Percentiles rank a stretch among this genome's conserved stretches.
Evolutionary conservation across 2,329 filamentous ascomycete species (phyloP).

Genomic region (Botryosphaeria dothidea): DNA sequence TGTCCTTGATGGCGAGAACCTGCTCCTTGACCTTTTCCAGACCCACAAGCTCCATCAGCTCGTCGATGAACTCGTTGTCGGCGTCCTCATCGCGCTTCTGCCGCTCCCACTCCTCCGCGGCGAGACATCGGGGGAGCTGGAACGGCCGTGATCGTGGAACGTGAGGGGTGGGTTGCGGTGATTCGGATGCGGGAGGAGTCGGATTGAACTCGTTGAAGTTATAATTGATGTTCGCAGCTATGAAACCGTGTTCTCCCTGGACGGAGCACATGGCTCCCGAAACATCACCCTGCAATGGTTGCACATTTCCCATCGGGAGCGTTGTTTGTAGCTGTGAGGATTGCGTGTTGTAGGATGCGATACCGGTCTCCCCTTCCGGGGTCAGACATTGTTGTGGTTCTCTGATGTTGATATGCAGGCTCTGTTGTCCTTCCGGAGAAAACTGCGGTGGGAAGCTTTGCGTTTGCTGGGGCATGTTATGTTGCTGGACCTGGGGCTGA

Average conservation of each 20-base stretch:
- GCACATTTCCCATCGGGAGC: too few species aligned
- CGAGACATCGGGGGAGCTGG: not conserved
- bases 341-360: not conserved
- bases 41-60: slow-evolving; percentile 69
- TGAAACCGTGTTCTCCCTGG: not conserved
- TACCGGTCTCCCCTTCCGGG: too few species aligned
- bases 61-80: slow-evolving; percentile 57
- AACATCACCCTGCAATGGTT: too few species aligned
- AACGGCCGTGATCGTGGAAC: not conserved
- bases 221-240: not conserved
- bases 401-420: not conserved
- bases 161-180: not conserved
- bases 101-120: slow-evolving; percentile 58
- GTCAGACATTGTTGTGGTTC: too few species aligned
- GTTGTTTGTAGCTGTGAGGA: not conserved
- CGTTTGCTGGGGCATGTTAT: not conserved
- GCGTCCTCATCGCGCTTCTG: slow-evolving; percentile 58
- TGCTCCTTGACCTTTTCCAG: slow-evolving; percentile 67
- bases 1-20: slow-evolving; percentile 63
- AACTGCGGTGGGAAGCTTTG: not conserved
- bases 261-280: too few species aligned
- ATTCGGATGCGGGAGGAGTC: not conserved
- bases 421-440: not conserved
- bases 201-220: not conserved
- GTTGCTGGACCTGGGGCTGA: slow-evolving; percentile 26